A percentile compares a stretch with the other conserved stretches of the same genome.
These are phyloP conservation scores for Lepiota brunneoincarnata DNA, from an alignment of 768 basidiomycete genomes.

Conservation along the genomic window DNA sequence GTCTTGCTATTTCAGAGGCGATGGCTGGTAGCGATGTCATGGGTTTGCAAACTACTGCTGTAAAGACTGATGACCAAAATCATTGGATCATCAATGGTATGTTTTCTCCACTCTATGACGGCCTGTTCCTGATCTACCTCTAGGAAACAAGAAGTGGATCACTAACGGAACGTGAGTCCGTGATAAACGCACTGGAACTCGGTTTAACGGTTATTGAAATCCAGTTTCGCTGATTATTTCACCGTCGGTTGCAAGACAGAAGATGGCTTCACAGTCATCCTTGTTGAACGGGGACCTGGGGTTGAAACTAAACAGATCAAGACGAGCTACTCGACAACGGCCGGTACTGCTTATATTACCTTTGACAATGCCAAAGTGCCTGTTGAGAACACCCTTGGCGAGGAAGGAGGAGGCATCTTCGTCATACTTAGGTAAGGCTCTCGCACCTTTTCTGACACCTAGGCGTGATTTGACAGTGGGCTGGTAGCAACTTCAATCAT, in stretches of 20 bases:
- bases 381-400: constrained; percentile 75
- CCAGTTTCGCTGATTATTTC: constrained; percentile 56
- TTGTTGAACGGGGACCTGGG: constrained; percentile 56
- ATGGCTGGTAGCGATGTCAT: constrained; percentile 85
- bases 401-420: constrained; percentile 35
- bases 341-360: constrained; percentile 83
- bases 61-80: constrained; percentile 79
- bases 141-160: constrained; percentile 81
- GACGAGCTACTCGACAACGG: constrained; percentile 77
- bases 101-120: background rate
- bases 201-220: background rate
- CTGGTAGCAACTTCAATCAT: constrained; percentile 83
- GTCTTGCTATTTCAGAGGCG: constrained; percentile 85
- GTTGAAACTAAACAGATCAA: constrained; percentile 59
- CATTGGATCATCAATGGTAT: constrained; percentile 77
- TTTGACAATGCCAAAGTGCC: constrained; percentile 87
- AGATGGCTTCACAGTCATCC: constrained; percentile 74
- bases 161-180: constrained; percentile 67
- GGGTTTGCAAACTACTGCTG: constrained; percentile 75
- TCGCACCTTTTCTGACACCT: background rate
- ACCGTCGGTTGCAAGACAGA: constrained; percentile 74
- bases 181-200: background rate
- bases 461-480: background rate
- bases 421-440: constrained; percentile 30
- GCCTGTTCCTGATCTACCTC: background rate